Evolutionary conservation across 768 basidiomycete genomes (phyloP).

Genomic region (Mycena crocata): DNA sequence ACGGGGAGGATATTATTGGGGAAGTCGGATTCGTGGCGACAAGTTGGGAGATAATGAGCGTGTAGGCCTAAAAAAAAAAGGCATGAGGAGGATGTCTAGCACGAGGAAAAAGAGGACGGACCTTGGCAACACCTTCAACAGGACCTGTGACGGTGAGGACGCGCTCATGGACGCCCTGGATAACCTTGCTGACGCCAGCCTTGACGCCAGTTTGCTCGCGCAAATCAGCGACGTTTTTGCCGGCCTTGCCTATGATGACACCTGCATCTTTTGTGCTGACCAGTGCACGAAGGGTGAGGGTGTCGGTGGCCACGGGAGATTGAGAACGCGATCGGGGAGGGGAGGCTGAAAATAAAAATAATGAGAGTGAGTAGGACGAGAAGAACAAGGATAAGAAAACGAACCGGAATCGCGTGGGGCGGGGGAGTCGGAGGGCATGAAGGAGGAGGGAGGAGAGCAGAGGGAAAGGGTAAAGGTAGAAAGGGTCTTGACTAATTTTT

Average conservation of each 20-base stretch:
- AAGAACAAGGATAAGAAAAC: conserved; percentile 36
- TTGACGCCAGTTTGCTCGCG: conserved; percentile 96
- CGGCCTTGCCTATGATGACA: conserved; percentile 96
- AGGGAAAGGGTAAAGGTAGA: conserved; percentile 33
- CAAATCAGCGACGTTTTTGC: conserved; percentile 97
- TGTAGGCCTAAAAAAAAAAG: conserved; percentile 77
- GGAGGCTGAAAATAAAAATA: conserved; percentile 64
- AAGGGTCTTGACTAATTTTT: conserved; percentile 34
- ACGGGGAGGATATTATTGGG: conserved; percentile 75
- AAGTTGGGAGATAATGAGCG: conserved; percentile 93
- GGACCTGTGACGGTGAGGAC: conserved; percentile 94
- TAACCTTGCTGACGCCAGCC: conserved; percentile 99
- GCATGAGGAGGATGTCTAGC: conserved; percentile 14
- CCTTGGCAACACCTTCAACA: conserved; percentile 94
- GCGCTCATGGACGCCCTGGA: conserved; percentile 96
- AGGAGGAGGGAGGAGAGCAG: conserved; percentile 46
- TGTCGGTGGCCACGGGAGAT: conserved; percentile 77
- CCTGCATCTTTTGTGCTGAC: conserved; percentile 98
- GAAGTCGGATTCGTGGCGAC: conserved; percentile 84
- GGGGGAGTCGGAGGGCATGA: conserved; percentile 77
- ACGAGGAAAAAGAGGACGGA: conserved; percentile 46
- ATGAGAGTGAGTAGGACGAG: conserved; percentile 35
- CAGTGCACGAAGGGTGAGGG: conserved; percentile 91
- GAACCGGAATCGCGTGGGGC: conserved; percentile 67
- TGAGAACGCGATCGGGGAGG: conserved; percentile 79